Evolutionary conservation across 2,329 filamentous ascomycete species (phyloP), one percentile per base, ranked within the genome.

Genomic region (Rutstroemia sydowiana): DNA sequence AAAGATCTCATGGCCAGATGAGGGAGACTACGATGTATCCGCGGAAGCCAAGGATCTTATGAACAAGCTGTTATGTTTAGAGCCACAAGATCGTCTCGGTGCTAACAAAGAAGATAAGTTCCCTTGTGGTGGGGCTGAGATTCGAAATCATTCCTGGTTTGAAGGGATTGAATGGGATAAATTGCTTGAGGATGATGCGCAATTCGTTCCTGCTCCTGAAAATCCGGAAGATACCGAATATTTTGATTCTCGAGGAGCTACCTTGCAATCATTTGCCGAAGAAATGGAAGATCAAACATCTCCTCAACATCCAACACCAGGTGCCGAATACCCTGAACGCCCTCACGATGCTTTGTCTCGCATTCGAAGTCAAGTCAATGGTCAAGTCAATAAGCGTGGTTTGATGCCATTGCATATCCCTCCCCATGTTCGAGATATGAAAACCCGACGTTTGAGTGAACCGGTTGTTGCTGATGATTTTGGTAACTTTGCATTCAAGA

Each of bases 171-270:
- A 88, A 62, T 98, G 93, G 93, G 85, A 90, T 23, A 88, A 85
- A 0, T 71, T 98, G 18, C 77, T 95, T n/a, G 85, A 97, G 64
- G 92, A 97, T 58, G 91, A 96, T 64, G 90, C 95, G 3, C 89
- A 95, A 54, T 98, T 98, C 66, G 86, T 98, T 10, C 93, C 93
- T 0, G 87, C 88, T 37, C 85, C 87, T 1, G 89, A 95, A 64
- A 92, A 98, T 60, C 91, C 89, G 0, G 93, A 98, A 67, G 92
- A 98, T 64, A 98, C 93, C 0, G 95, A 98, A 65, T 98, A 98
- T 65, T 98, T 98, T 61, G 93, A 98, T 70, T 72, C 88, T 20
- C 81, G 93, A 59, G 93, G 93, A 26, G 93, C 93, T 14, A 95
- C 90, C 1, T 76, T 97, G 59, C 88, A 95, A 63, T 87, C 88